Base-by-base conservation (phyloP, 208 protist genomes). In the Trypanosoma platydactyli region DNA sequence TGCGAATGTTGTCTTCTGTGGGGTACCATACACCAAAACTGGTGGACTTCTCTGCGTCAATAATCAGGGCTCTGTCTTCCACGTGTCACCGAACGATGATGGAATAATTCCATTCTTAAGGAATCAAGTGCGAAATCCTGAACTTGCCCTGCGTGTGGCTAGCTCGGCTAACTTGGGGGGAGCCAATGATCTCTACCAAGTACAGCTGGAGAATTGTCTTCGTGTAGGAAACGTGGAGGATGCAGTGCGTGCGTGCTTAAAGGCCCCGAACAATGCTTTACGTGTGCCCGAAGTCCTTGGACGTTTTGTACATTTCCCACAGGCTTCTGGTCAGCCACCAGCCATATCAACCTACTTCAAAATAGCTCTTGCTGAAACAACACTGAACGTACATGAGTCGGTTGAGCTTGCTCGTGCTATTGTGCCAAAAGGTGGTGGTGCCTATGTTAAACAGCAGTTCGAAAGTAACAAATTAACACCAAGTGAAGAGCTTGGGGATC, bases 261-360 rank as follows among this genome's bases (percentile, higher is more conserved):
- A 94, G 11, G 97, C 98, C 0, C 98, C 98, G 0, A 73, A 80
- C 45, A 88, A 91, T 63, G 79, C 92, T 15, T 91, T 99, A n/a
- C 90, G 99, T 72, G 99, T 92, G 0, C 81, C 81, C 20, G 85
- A 99, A 58, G 99, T 98, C 35, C 96, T 99, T 60, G 49, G 91
- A 62, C 90, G 88, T 50, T 99, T 99, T 84, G 83, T 94, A 25
- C 79, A 88, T 33, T 24, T 88, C 48, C 86, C 77, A 18, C 72
- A 74, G 33, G 60, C 72, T 20, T 82, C 80, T 35, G 97, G 97
- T 30, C 92, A 98, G 73, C 84, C 88, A 30, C 86, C 97, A 11
- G 95, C 98, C 6, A 94, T 99, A 25, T 92, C 99, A 6, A 94
- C 96, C 61, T 99, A 99, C 85, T 99, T 99, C 82, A 95, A 96